phyloP scores from a whole-genome alignment of 1,139 yeast genomes.

The Lodderomyces margitis region DNA sequence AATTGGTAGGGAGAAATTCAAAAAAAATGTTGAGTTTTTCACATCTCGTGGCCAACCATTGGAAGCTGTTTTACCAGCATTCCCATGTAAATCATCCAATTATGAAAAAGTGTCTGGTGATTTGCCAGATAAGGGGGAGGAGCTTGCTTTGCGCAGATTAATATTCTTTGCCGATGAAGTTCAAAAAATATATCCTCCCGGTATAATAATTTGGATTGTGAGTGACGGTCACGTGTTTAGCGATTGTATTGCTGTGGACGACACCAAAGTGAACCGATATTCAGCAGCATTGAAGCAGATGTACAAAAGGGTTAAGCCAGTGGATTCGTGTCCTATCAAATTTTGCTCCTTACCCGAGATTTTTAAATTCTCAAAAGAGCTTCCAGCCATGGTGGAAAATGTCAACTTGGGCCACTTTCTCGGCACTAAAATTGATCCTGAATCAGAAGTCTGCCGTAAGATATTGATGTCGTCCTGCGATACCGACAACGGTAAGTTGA shows the following conservation, averaged over 20 bases:
- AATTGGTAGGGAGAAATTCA: conserved; percentile 44
- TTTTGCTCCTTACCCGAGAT: conserved; percentile 39
- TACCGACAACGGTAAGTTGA: conserved; percentile 37
- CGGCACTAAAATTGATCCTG: conserved; percentile 32
- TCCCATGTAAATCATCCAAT: conserved; percentile 63
- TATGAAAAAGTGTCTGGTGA: conserved; percentile 49
- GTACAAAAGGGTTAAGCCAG: conserved; percentile 29
- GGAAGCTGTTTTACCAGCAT: conserved; percentile 62
- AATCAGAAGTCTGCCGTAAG: conserved; percentile 39
- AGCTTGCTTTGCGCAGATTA: conserved; percentile 33
- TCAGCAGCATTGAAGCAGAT: conserved; percentile 42
- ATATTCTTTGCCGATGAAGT: conserved; percentile 33
- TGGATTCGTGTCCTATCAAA: conserved; percentile 23
- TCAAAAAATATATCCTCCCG: conserved; percentile 49
- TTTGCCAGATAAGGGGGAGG: conserved; percentile 51
- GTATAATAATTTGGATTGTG: conserved; percentile 54
- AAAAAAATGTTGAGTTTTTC: conserved; percentile 43
- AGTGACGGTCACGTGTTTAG: conserved; percentile 68
- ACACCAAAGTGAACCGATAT: conserved; percentile 48
- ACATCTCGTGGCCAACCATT: conserved; percentile 46
- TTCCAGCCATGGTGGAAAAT: conserved; percentile 18
- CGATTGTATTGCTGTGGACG: conserved; percentile 58
- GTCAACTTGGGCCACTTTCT: conserved; percentile 31
- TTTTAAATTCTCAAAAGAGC: conserved; percentile 23
- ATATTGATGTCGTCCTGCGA: conserved; percentile 39